Percentiles rank a stretch among this genome's conserved stretches.
These are phyloP conservation scores for Isatis tinctoria DNA, from an alignment of 345 rosid genomes.

Conservation along the genomic window DNA sequence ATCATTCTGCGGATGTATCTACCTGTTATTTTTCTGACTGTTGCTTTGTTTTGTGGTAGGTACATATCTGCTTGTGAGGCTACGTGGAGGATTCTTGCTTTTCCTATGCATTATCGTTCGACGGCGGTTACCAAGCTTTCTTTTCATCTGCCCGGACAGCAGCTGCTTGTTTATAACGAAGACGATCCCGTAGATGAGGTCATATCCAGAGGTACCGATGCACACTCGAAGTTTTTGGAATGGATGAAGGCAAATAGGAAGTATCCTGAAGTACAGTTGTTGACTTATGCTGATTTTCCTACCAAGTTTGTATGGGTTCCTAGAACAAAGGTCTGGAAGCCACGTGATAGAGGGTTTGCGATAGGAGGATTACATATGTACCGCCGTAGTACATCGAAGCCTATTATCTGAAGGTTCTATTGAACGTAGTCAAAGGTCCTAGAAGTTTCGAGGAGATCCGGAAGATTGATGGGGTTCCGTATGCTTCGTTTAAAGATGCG, in stretches of 20 bases:
- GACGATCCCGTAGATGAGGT: not conserved
- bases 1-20: no score
- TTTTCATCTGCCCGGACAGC: not conserved
- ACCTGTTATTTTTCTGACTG: no score
- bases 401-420: not conserved
- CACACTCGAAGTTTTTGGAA: not conserved
- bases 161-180: not conserved
- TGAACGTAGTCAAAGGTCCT: not conserved
- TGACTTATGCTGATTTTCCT: not conserved
- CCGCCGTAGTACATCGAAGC: not conserved
- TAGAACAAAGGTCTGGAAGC: not conserved
- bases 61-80: not conserved
- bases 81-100: not conserved
- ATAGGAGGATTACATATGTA: not conserved
- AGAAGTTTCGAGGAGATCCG: not conserved
- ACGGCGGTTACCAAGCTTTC: not conserved
- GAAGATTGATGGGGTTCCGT: not conserved
- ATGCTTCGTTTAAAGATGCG: not conserved
- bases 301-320: not conserved
- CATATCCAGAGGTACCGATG: no score
- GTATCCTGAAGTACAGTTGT: not conserved
- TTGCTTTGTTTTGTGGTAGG: not conserved
- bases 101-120: not conserved
- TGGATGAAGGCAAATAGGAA: not conserved
- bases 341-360: not conserved